Base-by-base conservation (phyloP, 352 stramenopile genomes). In the Phytophthora podocarpi region DNA sequence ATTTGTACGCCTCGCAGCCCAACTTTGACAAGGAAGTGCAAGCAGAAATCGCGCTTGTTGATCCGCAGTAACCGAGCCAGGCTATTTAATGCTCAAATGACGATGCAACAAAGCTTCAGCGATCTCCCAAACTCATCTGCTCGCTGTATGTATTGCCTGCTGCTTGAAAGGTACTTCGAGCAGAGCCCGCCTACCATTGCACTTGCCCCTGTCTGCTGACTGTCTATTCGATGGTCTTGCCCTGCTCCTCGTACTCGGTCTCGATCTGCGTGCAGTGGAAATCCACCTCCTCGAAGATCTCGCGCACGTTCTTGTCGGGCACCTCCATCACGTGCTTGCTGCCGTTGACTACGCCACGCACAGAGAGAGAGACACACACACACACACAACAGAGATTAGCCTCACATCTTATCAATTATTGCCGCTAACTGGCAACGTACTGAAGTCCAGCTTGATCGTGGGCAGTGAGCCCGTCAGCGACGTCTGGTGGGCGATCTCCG, bases 251-350 rank as follows among this genome's bases (percentile, higher is more conserved):
- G 65, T 93, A 91, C 68, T 95, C 84, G 48, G 86, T 84, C 70
- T 95, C 86, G 54, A 95, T 95, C 72, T 90, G 82, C 45, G 83
- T 88, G 78, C 86, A 95, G 68, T 85, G 84, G 45, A 80, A 88
- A 64, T 95, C 86, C 42, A 95, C 66, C 21, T 93, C 80, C 21
- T 93, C 85, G 50, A 93, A 92, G 65, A 95, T 95, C 28, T 91
- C 86, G 59, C 80, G 75, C 37, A 95, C 81, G 37, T 89, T 86
- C 69, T 89, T 90, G 73, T 64, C 60, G 16, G 82, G 75, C 12
- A 92, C 84, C 42, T 89, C 78, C 34, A 93, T 68, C 40, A 67
- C 61, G 48, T 93, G 68, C 69, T 91, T 90, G 34, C 67, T 85
- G 53, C 85, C 83, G 65, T 93, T 89, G 60, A 95, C 86, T 95